Evolutionary conservation across 495 filamentous ascomycete species (phyloP).

Genomic region (Aspergillus biplanus): DNA sequence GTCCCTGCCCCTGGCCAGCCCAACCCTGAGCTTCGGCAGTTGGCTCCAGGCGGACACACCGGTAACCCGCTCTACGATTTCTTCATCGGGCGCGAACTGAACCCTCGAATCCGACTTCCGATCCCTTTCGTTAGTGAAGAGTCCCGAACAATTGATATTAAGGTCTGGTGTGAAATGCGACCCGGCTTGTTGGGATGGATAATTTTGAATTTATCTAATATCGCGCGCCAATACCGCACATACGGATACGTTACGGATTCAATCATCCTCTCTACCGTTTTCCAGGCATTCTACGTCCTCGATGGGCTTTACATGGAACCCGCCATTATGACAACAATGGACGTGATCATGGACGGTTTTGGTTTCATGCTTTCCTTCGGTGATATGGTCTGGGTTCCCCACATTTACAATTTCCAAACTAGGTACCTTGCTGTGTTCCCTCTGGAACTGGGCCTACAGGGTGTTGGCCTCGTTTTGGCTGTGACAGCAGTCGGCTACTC

Average conservation of each 20-base stretch:
- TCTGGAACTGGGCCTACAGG: slow-evolving; percentile 67
- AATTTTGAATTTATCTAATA: slow-evolving; percentile 80
- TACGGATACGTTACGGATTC: slow-evolving; percentile 85
- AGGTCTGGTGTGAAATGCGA: slow-evolving; percentile 85
- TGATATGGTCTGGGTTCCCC: slow-evolving; percentile 91
- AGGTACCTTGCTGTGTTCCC: slow-evolving; percentile 89
- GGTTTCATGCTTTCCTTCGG: slow-evolving; percentile 97
- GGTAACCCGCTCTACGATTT: slow-evolving; percentile 94
- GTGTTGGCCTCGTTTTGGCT: slow-evolving; percentile 62
- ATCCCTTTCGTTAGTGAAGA: slow-evolving; percentile 62
- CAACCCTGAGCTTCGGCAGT: slow-evolving; percentile 66
- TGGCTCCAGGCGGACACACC: slow-evolving; percentile 78
- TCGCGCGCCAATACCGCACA: slow-evolving; percentile 83
- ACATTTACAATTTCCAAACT: slow-evolving; percentile 83
- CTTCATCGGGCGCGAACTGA: slow-evolving; percentile 96
- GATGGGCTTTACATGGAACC: slow-evolving; percentile 91
- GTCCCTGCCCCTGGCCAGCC: slow-evolving; percentile 67
- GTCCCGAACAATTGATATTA: slow-evolving; percentile 77
- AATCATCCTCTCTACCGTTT: slow-evolving; percentile 77
- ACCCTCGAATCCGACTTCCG: slow-evolving; percentile 82
- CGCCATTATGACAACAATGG: slow-evolving; percentile 92
- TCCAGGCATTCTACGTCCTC: slow-evolving; percentile 84
- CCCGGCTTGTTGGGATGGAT: slow-evolving; percentile 92
- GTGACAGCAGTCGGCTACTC: slow-evolving; percentile 73
- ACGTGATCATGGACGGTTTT: slow-evolving; percentile 93